Conservation (phyloP, 768 basidiomycete species). For the Boletus bicolor region DNA sequence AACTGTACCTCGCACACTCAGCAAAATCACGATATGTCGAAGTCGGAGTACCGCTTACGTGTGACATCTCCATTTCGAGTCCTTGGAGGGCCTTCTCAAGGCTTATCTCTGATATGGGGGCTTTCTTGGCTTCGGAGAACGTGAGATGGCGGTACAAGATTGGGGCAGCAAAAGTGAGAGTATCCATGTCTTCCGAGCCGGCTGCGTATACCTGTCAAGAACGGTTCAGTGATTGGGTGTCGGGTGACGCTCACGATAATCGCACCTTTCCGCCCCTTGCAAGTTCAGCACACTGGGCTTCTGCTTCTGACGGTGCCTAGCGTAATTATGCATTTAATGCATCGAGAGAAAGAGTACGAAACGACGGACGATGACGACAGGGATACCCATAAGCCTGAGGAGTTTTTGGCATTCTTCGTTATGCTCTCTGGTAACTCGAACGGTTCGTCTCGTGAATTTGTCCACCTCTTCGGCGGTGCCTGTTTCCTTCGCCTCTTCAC, state of each 20-base stretch:
- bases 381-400: slow-evolving; percentile 94
- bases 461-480: slow-evolving; percentile 94
- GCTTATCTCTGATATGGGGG: slow-evolving; percentile 90
- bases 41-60: slow-evolving; percentile 42
- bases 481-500: slow-evolving; percentile 94
- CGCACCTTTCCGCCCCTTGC: slow-evolving; percentile 90
- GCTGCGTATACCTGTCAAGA: slow-evolving; percentile 82
- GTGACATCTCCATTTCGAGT: slow-evolving; percentile 88
- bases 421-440: slow-evolving; percentile 93
- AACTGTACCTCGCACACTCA: slow-evolving; percentile 52
- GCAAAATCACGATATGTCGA: neutral
- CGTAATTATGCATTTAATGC: neutral
- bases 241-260: neutral
- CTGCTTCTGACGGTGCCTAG: slow-evolving; percentile 97
- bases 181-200: slow-evolving; percentile 99
- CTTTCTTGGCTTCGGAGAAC: slow-evolving; percentile 96
- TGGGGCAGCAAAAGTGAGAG: slow-evolving; percentile 91
- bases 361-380: slow-evolving; percentile 77
- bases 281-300: slow-evolving; percentile 97
- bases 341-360: neutral
- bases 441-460: slow-evolving; percentile 82
- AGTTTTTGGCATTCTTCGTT: slow-evolving; percentile 92
- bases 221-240: neutral
- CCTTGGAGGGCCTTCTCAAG: slow-evolving; percentile 83
- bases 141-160: slow-evolving; percentile 94